Evolutionary conservation across 73 alveolate species (phyloP).

Genomic region (Paramecium pentaurelia): DNA sequence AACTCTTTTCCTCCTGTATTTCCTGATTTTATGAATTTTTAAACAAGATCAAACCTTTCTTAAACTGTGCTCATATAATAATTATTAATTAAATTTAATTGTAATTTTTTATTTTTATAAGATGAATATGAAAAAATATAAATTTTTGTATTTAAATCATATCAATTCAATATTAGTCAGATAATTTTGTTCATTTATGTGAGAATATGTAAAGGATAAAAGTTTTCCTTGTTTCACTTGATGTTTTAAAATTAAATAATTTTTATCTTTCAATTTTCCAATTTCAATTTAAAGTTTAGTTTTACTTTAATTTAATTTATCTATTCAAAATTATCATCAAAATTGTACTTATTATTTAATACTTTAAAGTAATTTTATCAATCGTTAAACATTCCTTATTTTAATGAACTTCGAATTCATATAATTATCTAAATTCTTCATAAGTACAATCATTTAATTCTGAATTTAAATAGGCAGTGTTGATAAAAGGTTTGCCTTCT

Average conservation of each 20-base stretch:
- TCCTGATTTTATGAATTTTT: constrained; percentile 1
- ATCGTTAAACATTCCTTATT: not conserved
- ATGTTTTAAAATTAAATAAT: not conserved
- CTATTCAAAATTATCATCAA: not conserved
- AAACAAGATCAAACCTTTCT: constrained; percentile 5
- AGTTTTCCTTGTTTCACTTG: not conserved
- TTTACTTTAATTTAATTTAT: not conserved
- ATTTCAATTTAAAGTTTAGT: not conserved
- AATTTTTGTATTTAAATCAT: not conserved
- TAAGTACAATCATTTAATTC: not conserved
- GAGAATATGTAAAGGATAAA: not conserved
- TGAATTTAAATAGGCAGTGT: not conserved
- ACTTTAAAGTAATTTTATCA: not conserved
- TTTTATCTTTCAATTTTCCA: not conserved
- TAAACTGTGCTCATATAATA: not conserved
- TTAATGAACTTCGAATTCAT: not conserved
- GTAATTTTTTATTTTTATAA: not conserved
- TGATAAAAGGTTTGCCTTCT: not conserved
- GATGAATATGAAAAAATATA: not conserved
- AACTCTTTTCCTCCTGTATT: constrained; percentile 24
- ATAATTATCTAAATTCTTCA: not conserved
- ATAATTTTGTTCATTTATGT: not conserved
- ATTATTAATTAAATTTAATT: not conserved
- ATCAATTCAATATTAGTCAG: not conserved
- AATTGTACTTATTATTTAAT: not conserved